These are phyloP conservation scores for Pogostemon cablin DNA, from an alignment of 257 asterid species.

Conservation along the genomic window DNA sequence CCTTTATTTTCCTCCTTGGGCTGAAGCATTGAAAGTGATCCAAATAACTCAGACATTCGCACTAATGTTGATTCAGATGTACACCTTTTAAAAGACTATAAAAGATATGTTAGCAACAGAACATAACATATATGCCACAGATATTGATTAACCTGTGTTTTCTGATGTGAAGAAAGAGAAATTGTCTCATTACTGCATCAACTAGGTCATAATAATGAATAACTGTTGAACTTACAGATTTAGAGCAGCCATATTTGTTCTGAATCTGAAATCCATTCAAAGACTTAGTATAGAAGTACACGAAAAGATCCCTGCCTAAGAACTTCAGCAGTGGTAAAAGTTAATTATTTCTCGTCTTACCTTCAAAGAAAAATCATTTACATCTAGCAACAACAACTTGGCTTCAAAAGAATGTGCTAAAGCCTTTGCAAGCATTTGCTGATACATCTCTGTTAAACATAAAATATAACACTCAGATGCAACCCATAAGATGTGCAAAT, in stretches of 20 bases:
- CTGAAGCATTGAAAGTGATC: constrained; percentile 60
- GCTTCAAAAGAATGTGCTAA: constrained; percentile 76
- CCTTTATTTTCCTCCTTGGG: constrained; percentile 66
- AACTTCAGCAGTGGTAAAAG: background rate
- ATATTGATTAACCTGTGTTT: background rate
- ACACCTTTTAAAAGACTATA: constrained; percentile 71
- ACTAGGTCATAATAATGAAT: constrained; percentile 17
- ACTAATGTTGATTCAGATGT: constrained; percentile 73
- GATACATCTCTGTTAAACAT: constrained; percentile 59
- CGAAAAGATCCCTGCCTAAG: constrained; percentile 1
- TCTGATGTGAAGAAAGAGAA: background rate
- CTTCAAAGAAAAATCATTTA: constrained; percentile 70
- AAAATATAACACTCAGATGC: constrained; percentile 8
- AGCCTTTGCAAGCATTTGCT: constrained; percentile 84
- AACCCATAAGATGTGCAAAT: constrained; percentile 10
- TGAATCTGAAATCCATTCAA: constrained; percentile 56
- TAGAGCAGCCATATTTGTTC: constrained; percentile 71
- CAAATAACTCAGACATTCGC: constrained; percentile 63
- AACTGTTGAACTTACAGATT: constrained; percentile 53
- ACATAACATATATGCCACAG: constrained; percentile 11
- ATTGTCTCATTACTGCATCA: constrained; percentile 1
- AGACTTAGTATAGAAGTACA: constrained; percentile 26
- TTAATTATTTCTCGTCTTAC: constrained; percentile 37
- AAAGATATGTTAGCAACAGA: constrained; percentile 30
- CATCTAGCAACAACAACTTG: constrained; percentile 68